Evolutionary conservation across 2,329 filamentous ascomycete species (phyloP).

Genomic region (Dactylellina sp.): DNA sequence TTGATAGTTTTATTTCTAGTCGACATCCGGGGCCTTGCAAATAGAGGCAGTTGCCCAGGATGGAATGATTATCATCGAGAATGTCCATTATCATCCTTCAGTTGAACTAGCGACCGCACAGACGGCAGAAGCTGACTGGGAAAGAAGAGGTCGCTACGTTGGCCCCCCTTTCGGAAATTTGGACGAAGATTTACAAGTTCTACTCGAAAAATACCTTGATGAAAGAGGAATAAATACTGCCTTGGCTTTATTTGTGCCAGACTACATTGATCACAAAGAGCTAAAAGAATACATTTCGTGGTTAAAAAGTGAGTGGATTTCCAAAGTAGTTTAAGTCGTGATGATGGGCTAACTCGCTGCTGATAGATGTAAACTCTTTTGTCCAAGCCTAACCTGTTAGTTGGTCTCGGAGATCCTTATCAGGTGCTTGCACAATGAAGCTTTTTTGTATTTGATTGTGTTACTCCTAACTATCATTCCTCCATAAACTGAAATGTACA

Average conservation of each 20-base stretch:
- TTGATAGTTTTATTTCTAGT: conserved; percentile 59
- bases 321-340: neutral
- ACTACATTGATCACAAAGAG: conserved; percentile 98
- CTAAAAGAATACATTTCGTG: conserved; percentile 95
- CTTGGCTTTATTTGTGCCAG: conserved; percentile 88
- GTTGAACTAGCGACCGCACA: conserved; percentile 80
- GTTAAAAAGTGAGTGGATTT: conserved; percentile 74
- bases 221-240: conserved; percentile 90
- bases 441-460: neutral
- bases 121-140: conserved; percentile 80
- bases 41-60: conserved; percentile 89
- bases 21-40: conserved; percentile 79
- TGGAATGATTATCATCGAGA: conserved; percentile 86
- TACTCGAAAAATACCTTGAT: conserved; percentile 93
- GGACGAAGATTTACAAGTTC: conserved; percentile 92
- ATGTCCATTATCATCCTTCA: conserved; percentile 87
- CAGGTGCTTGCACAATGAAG: no score
- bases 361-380: conserved; percentile 48
- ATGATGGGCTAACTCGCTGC: conserved; percentile 3
- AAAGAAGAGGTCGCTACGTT: conserved; percentile 81
- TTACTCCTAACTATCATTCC: neutral
- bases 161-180: conserved; percentile 93
- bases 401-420: neutral
- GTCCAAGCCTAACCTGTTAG: conserved; percentile 26
- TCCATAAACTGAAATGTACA: neutral